phyloP scores from a whole-genome alignment of 2,329 filamentous ascomycete genomes.

The Neopestalotiopsis rosae region DNA sequence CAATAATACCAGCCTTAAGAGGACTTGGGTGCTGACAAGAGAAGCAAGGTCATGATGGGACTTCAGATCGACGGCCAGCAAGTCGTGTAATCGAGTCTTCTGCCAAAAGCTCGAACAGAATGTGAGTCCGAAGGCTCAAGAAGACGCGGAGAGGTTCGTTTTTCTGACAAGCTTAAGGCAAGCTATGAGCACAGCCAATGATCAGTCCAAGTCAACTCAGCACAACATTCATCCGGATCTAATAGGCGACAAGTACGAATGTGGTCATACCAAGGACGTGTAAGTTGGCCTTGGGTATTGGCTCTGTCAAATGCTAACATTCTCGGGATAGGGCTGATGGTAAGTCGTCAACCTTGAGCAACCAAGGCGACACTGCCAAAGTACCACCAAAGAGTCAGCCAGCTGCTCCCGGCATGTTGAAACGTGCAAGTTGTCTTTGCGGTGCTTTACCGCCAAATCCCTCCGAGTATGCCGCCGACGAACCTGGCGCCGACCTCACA shows the following conservation, averaged over 20 bases:
- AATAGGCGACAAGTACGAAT: not conserved
- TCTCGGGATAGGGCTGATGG: not conserved
- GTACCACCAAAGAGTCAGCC: not conserved
- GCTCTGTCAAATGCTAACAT: not conserved
- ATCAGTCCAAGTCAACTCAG: not conserved
- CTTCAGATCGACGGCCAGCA: conserved; percentile 5
- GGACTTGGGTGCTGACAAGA: not conserved
- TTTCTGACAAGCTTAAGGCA: not conserved
- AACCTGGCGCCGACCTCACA: not conserved
- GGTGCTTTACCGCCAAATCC: not conserved
- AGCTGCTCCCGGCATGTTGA: conserved; percentile 9
- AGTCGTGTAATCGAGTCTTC: not conserved
- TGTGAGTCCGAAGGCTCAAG: not conserved
- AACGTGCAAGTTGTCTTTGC: conserved; percentile 15
- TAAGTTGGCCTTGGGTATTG: not conserved
- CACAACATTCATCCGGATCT: not conserved
- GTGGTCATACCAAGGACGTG: not conserved
- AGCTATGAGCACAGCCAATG: too few relatives aligned
- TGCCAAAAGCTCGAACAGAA: not conserved
- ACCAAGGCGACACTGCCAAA: not conserved
- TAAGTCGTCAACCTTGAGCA: not conserved
- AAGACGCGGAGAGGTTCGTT: not conserved
- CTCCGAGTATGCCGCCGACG: conserved; percentile 5
- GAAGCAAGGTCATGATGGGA: conserved; percentile 1
- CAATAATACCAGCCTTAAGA: not conserved